A percentile compares a stretch with the other conserved stretches of the same genome.
These are phyloP conservation scores for Pelagophyceae sp. DNA, from an alignment of 352 stramenopile species.

Conservation along the genomic window DNA sequence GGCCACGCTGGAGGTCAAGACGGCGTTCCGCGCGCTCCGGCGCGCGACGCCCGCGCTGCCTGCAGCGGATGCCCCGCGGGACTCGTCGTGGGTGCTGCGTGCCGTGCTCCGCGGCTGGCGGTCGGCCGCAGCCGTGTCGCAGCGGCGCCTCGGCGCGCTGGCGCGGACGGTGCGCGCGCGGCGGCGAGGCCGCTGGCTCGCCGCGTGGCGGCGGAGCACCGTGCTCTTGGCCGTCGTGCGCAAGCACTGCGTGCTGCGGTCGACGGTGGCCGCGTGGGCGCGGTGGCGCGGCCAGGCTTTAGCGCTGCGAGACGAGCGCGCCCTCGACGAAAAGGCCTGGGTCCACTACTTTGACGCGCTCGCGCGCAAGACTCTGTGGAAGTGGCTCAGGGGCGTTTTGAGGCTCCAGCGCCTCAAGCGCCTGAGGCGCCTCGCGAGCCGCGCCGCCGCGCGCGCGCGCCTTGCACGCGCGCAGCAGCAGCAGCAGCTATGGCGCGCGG, in stretches of 20 bases:
- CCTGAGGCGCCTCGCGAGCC: not conserved
- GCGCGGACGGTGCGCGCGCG: not conserved
- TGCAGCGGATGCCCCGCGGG: too few relatives aligned
- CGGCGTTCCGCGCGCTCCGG: too few relatives aligned
- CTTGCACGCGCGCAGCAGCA: too few relatives aligned
- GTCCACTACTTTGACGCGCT: not conserved
- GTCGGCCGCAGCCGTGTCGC: not conserved
- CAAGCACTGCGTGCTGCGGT: not conserved
- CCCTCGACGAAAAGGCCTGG: not conserved
- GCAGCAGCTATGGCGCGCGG: not conserved
- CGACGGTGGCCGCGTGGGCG: not conserved
- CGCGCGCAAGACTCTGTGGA: not conserved
- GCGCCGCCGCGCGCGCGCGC: too few relatives aligned
- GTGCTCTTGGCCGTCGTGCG: not conserved
- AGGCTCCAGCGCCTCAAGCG: not conserved
- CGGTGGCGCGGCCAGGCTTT: not conserved
- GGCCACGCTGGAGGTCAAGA: not conserved
- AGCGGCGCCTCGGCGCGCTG: not conserved
- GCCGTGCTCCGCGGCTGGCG: not conserved
- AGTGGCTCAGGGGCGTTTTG: not conserved
- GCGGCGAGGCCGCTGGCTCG: not conserved
- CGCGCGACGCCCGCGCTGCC: too few relatives aligned
- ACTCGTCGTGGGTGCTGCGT: not conserved
- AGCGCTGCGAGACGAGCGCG: not conserved
- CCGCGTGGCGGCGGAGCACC: not conserved